Evolutionary conservation across 257 asterid genomes (phyloP), one percentile per base, ranked within the genome.

Genomic region (Salvia miltiorrhiza): DNA sequence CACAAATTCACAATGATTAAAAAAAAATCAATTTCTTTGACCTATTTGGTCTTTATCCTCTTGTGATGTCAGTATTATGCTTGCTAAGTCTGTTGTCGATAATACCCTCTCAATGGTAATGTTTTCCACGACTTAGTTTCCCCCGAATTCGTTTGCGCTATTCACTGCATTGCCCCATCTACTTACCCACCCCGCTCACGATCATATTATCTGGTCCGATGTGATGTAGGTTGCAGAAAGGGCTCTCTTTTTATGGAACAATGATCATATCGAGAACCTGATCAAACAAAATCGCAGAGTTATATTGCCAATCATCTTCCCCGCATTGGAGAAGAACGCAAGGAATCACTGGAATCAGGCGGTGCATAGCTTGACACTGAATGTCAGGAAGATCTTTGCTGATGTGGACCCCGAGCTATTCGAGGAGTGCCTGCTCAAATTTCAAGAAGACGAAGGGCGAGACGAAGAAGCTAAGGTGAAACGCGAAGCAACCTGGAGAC

Each of bases 181-280:
- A 1, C 35, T 30, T 30, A 30, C 5, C 35, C 35, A 2, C 9
- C 43, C 9, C 3, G 43, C n/a, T 58, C 39, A n/a, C 47, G 33
- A 65, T 48, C 37, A 14, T 55, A 12, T 64, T 39, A 30, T 52
- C 39, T 39, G 45, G 10, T 72, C 50, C 54, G 63, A 65, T 73
- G 71, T 53, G 19, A 21, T 33, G 33, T 82, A 88, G 95, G 95
- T 88, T 73, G 95, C 95, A 23, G 95, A 88, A 84, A 82, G 95
- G 82, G 90, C 93, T 28, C 86, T 88, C 69, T 86, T 88, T 74
- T 61, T 88, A 62, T 88, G 95, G 95, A 88, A 88, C 81, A 86
- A 88, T 4, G 87, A 86, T 59, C 95, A 86, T 56, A 81, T 88
- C 1, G 93, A 86, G 76, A 86, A 72, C 70, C 76, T 88, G 67